These are phyloP conservation scores for Heterobasidion occidentale DNA, from an alignment of 1,284 basidiomycete species.

Conservation along the genomic window DNA sequence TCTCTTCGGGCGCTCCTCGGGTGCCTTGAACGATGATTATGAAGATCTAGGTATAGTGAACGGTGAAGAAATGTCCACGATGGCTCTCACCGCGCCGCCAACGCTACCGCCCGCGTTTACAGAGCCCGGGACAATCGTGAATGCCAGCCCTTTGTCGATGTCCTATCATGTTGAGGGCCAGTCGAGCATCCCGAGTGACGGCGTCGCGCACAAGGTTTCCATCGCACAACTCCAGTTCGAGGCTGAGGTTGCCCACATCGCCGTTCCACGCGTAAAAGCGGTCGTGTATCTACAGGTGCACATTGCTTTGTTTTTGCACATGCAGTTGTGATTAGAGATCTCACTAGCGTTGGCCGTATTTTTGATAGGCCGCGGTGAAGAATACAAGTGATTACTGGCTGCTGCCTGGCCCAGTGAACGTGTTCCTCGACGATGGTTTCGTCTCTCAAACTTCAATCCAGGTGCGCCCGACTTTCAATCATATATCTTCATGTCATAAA, in stretches of 20 bases:
- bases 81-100: not conserved
- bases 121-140: constrained; percentile 31
- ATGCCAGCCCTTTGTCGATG: constrained; percentile 40
- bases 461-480: constrained; percentile 22
- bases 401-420: constrained; percentile 40
- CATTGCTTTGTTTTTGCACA: not conserved
- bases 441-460: constrained; percentile 38
- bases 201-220: constrained; percentile 42
- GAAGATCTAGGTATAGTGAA: not conserved
- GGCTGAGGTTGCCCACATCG: constrained; percentile 36
- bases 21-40: not conserved
- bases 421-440: constrained; percentile 42
- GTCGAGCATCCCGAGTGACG: constrained; percentile 44
- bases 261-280: constrained; percentile 37
- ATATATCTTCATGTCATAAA: not conserved
- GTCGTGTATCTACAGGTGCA: constrained; percentile 39
- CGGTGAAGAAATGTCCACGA: not conserved
- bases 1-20: not conserved
- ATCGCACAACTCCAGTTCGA: constrained; percentile 41
- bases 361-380: constrained; percentile 24
- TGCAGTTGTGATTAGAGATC: not conserved
- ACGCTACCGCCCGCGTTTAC: constrained; percentile 8
- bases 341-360: constrained; percentile 11
- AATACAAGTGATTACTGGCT: constrained; percentile 46
- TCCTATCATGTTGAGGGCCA: constrained; percentile 40